Evolutionary conservation across 73 alveolate genomes (phyloP), one percentile per base, ranked within the genome.

Genomic region (Paramecium biaurelia): DNA sequence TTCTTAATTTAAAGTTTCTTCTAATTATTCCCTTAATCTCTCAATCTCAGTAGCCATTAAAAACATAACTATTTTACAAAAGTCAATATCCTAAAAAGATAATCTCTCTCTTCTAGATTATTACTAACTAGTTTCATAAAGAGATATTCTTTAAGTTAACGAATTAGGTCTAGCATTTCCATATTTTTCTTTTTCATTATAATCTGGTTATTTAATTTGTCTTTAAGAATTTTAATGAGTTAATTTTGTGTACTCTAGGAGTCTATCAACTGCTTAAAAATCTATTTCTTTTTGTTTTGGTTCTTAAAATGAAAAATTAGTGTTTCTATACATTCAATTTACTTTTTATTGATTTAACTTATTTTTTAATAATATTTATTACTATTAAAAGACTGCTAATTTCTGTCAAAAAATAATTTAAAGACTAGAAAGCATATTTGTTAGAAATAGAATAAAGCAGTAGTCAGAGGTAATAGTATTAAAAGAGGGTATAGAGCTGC

Each of bases 31-130:
- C 38, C 58, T 72, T 8, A 72, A 20, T 38, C 86, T 72, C 32
- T 72, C 86, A 12, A 72, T 72, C 38, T 72, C 86, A 34, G 59
- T 4, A 9, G 86, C 86, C 86, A 72, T 72, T 34, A 72, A 42
- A 72, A 72, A 72, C 86, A 72, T 72, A 14, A 32, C 56, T n/a
- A 72, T 72, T 35, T 72, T 28, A 72, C 86, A 72, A 38, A 72
- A 72, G 45, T 72, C 86, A 3, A 72, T 38, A 72, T 72, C 58
- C 8, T 72, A 9, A 72, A 72, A 72, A 15, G 86, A 72, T 37
- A 72, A 34, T 38, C 86, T 72, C 4, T 72, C 56, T 20, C 86
- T 72, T n/a, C 28, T 63, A 26, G 47, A 38, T 38, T 63, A 32
- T 24, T 63, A 63, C 26, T 63, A 32, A 24, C 26, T 63, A 9